Conservation (phyloP, 192 early-diverging fungal species). For the Coemansia sp. region DNA sequence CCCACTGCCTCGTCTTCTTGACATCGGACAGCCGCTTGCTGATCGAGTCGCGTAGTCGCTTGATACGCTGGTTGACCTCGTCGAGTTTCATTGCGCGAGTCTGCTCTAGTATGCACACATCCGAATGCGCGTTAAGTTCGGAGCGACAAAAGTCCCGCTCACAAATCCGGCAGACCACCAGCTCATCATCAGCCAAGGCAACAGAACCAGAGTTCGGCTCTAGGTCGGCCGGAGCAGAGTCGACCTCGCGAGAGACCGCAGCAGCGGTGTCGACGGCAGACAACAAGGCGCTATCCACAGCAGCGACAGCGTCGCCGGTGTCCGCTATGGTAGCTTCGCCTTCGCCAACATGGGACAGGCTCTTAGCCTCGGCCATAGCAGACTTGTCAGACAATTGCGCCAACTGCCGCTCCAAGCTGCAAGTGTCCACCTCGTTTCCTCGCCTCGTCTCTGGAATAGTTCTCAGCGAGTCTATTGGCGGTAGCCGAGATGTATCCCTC, state of each 20-base stretch:
- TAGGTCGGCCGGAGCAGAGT: background rate
- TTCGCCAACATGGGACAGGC: background rate
- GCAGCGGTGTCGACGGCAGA: background rate
- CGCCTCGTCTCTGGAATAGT: conserved; percentile 26
- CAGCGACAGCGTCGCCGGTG: background rate
- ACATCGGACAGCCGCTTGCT: conserved; percentile 53
- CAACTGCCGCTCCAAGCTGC: conserved; percentile 1
- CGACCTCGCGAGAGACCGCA: background rate
- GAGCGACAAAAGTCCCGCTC: conserved; percentile 70
- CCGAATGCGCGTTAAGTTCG: conserved; percentile 74
- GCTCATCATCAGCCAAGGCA: conserved; percentile 15
- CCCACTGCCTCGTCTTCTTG: conserved; percentile 37
- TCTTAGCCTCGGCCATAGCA: background rate
- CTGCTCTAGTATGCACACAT: conserved; percentile 73
- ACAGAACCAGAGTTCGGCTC: background rate
- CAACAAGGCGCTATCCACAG: background rate
- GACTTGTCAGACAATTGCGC: background rate
- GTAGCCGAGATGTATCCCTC: background rate
- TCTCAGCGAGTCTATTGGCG: background rate
- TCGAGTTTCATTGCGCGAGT: conserved; percentile 67
- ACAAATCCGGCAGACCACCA: conserved; percentile 83
- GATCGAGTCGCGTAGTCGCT: conserved; percentile 57
- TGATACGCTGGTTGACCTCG: conserved; percentile 59
- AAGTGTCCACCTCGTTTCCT: background rate
- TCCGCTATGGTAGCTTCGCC: background rate